A percentile compares a stretch with the other conserved stretches of the same genome.
Conservation (phyloP, 73 alveolate species). For the Paramecium octaurelia region DNA sequence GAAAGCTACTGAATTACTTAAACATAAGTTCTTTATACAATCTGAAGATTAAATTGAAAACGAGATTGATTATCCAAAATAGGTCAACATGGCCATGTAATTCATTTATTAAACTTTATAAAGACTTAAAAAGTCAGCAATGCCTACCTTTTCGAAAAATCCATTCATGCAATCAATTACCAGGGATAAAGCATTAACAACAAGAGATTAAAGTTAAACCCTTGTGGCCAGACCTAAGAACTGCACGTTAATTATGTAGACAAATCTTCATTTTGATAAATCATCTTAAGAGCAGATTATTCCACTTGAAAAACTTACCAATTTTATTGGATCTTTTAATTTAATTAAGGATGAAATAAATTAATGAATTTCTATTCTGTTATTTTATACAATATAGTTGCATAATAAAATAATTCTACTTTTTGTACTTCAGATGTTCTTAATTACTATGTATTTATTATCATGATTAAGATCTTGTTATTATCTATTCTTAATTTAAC, state of each 20-base stretch:
- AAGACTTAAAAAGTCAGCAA: neutral
- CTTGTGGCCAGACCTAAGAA: neutral
- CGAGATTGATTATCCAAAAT: neutral
- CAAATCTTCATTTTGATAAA: conserved; percentile 1
- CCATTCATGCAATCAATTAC: neutral
- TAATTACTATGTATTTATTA: no score
- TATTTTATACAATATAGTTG: neutral
- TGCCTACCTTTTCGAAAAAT: conserved; percentile 30
- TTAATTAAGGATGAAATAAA: neutral
- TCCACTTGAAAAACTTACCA: neutral
- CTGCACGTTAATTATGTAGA: neutral
- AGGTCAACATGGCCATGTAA: conserved; percentile 5
- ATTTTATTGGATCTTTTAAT: neutral
- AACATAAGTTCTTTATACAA: neutral
- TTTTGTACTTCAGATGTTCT: no score
- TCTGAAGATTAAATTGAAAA: neutral
- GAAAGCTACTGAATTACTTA: neutral
- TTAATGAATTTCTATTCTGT: neutral
- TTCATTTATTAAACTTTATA: no score
- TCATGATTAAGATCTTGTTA: no score
- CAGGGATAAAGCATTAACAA: neutral
- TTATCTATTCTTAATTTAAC: no score
- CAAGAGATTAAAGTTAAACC: neutral
- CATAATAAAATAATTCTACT: neutral
- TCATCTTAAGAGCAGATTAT: neutral